Evolutionary conservation across 73 alveolate species (phyloP), one percentile per base, ranked within the genome.

Genomic region (Breviolum minutum): DNA sequence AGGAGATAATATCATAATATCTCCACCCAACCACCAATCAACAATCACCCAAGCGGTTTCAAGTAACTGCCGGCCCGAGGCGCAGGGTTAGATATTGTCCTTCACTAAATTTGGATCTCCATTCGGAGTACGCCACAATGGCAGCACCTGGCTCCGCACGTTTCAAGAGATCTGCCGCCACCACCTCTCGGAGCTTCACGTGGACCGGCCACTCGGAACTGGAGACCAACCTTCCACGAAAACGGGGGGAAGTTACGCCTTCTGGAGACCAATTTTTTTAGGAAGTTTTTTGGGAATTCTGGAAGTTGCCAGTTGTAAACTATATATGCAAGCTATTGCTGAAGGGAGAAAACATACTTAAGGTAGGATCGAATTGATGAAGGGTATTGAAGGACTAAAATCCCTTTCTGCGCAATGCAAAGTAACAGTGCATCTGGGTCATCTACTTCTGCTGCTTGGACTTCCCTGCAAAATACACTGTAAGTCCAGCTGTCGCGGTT

Each of bases 51-150:
- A 40, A 26, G 85, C 30, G 14, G 12, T 81, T 40, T 40, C 14
- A 13, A 19, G 87, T 13, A 13, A 9, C 26, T 7, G 64, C 29
- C 40, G 48, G 2, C 60, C 60, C 64, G 30, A 27, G 88, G 10
- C 0, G 88, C 79, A 61, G 80, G 40, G 79, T 32, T 20, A 92
- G 80, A 48, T 74, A 64, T 54, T 92, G 98, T 10, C 98, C 98
- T 62, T 92, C 98, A 40, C 79, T 92, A 82, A 92, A 92, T 30
- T 92, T 92, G 66, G 98, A 92, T 30, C 98, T 84, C 98, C 98
- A 92, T 69, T 92, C 98, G 48, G 98, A 73, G 68, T 92, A 92
- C 5, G 98, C 86, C 32, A 63, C 69, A 48, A 92, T 92, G 82
- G 90, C 98, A 11, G 98, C 90, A 32, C 19, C 3, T 20, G 81